Conservation (phyloP, 345 rosid genomes). For the Populus pruinosa region DNA sequence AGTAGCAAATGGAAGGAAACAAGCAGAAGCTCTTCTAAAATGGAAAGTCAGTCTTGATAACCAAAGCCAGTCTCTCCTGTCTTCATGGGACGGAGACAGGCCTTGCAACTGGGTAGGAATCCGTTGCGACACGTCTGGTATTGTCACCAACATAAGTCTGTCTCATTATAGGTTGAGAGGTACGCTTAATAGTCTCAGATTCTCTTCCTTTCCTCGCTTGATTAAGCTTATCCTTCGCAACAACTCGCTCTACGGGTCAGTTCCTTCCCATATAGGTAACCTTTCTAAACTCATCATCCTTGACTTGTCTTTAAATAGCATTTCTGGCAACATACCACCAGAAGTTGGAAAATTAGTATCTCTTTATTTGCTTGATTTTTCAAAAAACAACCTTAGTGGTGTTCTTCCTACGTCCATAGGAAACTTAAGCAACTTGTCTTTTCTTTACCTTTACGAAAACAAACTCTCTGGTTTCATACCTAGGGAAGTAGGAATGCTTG, state of each 20-base stretch:
- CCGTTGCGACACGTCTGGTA: background rate
- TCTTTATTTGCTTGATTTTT: background rate
- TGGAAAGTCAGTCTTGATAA: conserved; percentile 20
- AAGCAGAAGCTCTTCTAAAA: conserved; percentile 18
- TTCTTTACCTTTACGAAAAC: background rate
- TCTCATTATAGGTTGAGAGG: background rate
- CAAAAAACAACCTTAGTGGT: background rate
- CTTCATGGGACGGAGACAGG: conserved; percentile 4
- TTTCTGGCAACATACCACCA: conserved; percentile 1
- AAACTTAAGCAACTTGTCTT: background rate
- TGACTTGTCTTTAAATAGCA: conserved; percentile 3
- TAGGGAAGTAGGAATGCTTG: no score
- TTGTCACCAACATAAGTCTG: conserved; percentile 14
- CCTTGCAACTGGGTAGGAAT: conserved; percentile 22
- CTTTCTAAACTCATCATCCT: conserved; percentile 13
- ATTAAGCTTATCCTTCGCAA: background rate
- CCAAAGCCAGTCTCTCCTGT: conserved; percentile 3
- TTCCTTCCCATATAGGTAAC: conserved; percentile 16
- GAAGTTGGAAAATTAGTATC: background rate
- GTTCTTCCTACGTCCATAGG: background rate
- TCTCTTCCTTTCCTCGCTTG: conserved; percentile 19
- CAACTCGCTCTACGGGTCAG: conserved; percentile 16
- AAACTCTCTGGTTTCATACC: background rate
- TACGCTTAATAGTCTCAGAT: conserved; percentile 16
- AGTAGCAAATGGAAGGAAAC: background rate